Evolutionary conservation across 495 filamentous ascomycete species (phyloP).

Genomic region (Haplographium delicatum): DNA sequence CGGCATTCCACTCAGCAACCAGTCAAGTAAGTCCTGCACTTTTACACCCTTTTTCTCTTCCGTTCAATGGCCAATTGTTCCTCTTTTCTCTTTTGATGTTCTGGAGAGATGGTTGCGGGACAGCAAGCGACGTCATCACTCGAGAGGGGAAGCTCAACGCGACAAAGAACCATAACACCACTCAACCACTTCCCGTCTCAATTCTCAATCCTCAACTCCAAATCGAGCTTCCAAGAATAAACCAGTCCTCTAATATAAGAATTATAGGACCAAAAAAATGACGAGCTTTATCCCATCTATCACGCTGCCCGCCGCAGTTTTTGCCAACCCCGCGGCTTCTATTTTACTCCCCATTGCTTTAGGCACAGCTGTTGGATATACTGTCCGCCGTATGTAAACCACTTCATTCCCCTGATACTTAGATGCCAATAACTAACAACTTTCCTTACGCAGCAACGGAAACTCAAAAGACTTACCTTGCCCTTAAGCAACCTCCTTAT

Average conservation of each 20-base stretch:
- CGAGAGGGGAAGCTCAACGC: slow-evolving; percentile 7
- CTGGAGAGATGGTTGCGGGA: too few species aligned
- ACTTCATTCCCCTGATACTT: background rate
- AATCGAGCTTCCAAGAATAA: background rate
- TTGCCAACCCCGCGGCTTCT: slow-evolving; percentile 59
- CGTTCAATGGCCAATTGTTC: too few species aligned
- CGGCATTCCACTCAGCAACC: background rate
- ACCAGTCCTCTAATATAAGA: background rate
- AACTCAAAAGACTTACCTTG: slow-evolving; percentile 57
- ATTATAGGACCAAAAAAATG: slow-evolving; percentile 40
- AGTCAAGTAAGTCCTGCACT: background rate
- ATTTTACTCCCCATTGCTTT: slow-evolving; percentile 63
- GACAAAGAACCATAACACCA: background rate
- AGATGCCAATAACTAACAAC: slow-evolving; percentile 15
- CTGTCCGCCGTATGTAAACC: slow-evolving; percentile 52
- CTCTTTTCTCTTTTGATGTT: too few species aligned
- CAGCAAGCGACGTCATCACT: slow-evolving; percentile 17
- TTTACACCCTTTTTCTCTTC: background rate
- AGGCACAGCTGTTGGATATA: slow-evolving; percentile 60
- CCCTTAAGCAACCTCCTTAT: slow-evolving; percentile 73
- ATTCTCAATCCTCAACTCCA: background rate
- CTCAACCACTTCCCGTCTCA: background rate
- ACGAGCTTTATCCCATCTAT: slow-evolving; percentile 58
- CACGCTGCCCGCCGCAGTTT: slow-evolving; percentile 58
- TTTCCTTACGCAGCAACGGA: slow-evolving; percentile 38